A percentile compares a stretch with the other conserved stretches of the same genome.
Evolutionary conservation across 2,329 filamentous ascomycete species (phyloP).

Genomic region (Cladosporium halotolerans): DNA sequence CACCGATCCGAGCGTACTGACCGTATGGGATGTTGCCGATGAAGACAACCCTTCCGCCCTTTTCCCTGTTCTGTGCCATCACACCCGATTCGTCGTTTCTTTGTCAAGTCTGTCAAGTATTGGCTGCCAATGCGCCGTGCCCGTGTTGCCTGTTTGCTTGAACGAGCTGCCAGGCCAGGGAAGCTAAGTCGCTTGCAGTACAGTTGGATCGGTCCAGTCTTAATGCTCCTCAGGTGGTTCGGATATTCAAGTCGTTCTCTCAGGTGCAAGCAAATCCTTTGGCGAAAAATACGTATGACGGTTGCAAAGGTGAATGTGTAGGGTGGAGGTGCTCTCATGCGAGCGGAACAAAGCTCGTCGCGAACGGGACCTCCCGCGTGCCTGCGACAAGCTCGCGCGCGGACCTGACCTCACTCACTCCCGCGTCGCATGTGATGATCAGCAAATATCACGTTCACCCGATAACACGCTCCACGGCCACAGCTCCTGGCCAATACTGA

Average conservation of each 20-base stretch:
- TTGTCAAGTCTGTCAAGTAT: neutral
- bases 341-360: neutral
- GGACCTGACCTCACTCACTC: neutral
- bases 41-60: slow-evolving; percentile 72
- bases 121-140: neutral
- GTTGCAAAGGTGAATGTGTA: neutral
- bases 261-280: too few relatives aligned
- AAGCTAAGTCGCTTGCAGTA: neutral
- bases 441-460: neutral
- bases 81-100: neutral
- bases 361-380: neutral
- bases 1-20: slow-evolving; percentile 30
- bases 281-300: neutral
- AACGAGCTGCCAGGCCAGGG: neutral
- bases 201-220: too few relatives aligned
- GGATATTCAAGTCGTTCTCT: too few relatives aligned
- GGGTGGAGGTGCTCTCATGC: neutral
- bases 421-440: slow-evolving; percentile 3
- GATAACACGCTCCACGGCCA: neutral
- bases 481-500: neutral
- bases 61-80: slow-evolving; percentile 46
- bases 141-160: neutral
- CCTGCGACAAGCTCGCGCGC: neutral
- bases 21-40: slow-evolving; percentile 83
- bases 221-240: too few relatives aligned